Evolutionary conservation across 129 eudicot genomes (phyloP).

Genomic region (Saposhnikovia divaricata): DNA sequence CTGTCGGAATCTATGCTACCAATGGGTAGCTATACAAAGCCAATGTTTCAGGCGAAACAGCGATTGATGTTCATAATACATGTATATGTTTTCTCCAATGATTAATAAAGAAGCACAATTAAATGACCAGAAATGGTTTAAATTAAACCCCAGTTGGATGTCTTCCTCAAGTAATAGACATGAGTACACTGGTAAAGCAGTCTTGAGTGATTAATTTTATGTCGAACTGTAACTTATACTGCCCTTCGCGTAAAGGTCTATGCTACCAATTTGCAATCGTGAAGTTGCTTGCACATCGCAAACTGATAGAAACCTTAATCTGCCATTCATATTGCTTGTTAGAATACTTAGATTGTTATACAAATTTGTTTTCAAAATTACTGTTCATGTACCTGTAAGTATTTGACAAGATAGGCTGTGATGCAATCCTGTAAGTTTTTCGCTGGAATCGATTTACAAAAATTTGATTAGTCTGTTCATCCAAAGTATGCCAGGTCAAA

Average conservation of each 20-base stretch:
- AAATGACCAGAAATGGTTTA: background rate
- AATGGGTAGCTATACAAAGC: background rate
- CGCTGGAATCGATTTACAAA: conserved; percentile 74
- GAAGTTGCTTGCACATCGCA: conserved; percentile 46
- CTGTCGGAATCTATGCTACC: no score
- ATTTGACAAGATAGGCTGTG: conserved; percentile 40
- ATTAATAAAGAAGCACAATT: background rate
- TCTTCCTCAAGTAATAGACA: background rate
- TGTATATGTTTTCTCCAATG: background rate
- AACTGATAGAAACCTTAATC: conserved; percentile 66
- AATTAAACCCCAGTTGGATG: background rate
- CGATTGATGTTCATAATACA: background rate
- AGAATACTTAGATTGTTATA: background rate
- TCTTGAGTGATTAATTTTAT: background rate
- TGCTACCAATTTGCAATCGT: conserved; percentile 82
- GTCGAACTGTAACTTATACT: no score
- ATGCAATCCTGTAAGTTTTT: conserved; percentile 43
- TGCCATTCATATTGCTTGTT: conserved; percentile 20
- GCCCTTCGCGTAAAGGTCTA: conserved; percentile 53
- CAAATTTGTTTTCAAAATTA: no score
- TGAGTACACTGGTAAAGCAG: background rate
- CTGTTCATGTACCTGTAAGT: conserved; percentile 54
- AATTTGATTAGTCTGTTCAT: conserved; percentile 57
- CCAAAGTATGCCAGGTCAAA: conserved; percentile 68
- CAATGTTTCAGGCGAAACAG: background rate